Conservation (phyloP, 2,329 filamentous ascomycete genomes). For the Cadophora gregata region DNA sequence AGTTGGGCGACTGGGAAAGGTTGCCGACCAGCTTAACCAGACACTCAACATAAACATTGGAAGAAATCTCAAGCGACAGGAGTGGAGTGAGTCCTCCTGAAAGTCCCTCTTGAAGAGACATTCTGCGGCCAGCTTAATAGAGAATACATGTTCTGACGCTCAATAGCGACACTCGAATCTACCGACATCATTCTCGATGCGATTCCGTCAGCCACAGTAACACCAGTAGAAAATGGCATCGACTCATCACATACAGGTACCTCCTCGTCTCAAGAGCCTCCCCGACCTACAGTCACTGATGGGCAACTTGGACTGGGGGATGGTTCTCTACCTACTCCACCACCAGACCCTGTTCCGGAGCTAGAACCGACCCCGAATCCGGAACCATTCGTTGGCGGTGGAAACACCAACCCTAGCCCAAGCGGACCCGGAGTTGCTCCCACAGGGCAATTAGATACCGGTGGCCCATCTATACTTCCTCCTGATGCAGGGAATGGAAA, state of each 20-base stretch:
- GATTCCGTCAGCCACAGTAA: not conserved
- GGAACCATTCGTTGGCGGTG: not conserved
- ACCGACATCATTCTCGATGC: not conserved
- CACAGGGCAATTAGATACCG: not conserved
- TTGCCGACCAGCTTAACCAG: conserved; percentile 19
- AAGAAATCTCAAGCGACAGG: conserved; percentile 9
- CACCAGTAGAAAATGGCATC: not conserved
- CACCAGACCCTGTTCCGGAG: not conserved
- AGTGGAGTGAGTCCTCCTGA: conserved; percentile 12
- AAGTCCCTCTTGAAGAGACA: not conserved
- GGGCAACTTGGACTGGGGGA: not conserved
- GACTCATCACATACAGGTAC: not conserved
- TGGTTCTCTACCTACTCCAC: not conserved
- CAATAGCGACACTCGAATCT: not conserved
- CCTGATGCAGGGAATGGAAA: not conserved
- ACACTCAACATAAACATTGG: conserved; percentile 15
- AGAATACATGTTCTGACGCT: not conserved
- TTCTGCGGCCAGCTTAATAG: not conserved
- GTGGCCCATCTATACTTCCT: not conserved
- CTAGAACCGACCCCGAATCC: not conserved
- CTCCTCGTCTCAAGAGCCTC: not conserved
- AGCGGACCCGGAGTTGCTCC: too few species aligned
- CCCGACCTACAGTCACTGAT: not conserved
- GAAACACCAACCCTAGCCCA: not conserved
- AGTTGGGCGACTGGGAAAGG: conserved; percentile 21